These are phyloP conservation scores for Dryadomyces quercivorus DNA, from an alignment of 2,329 filamentous ascomycete species.

Conservation along the genomic window DNA sequence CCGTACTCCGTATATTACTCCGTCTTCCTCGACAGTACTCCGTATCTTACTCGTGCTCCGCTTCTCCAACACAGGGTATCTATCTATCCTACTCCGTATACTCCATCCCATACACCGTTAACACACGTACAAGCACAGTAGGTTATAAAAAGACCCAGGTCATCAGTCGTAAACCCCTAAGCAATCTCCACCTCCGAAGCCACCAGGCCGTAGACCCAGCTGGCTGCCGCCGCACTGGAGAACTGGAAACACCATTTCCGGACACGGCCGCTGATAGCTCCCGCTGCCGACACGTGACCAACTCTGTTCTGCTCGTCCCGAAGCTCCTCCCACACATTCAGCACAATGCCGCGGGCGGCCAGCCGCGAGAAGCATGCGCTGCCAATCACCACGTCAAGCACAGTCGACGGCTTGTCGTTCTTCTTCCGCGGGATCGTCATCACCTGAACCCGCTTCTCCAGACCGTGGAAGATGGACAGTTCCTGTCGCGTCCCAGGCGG, in stretches of 20 bases:
- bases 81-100: not conserved
- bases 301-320: constrained; percentile 48
- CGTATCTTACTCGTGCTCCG: not conserved
- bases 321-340: constrained; percentile 75
- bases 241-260: constrained; percentile 55
- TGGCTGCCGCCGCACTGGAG: constrained; percentile 37
- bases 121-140: not conserved
- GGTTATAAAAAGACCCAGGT: too few species aligned
- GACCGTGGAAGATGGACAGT: constrained; percentile 46
- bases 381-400: constrained; percentile 75
- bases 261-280: constrained; percentile 39
- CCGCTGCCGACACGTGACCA: constrained; percentile 37
- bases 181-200: constrained; percentile 36
- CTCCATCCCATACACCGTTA: not conserved
- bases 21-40: not conserved
- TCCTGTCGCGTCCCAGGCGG: constrained; percentile 47
- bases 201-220: constrained; percentile 43
- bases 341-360: constrained; percentile 74
- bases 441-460: constrained; percentile 79
- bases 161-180: not conserved
- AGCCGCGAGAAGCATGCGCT: constrained; percentile 77
- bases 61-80: not conserved
- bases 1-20: not conserved
- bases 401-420: constrained; percentile 42
- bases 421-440: constrained; percentile 54